Base-by-base conservation (phyloP, 805 yeast species). In the Metschnikowia dekortorum region DNA sequence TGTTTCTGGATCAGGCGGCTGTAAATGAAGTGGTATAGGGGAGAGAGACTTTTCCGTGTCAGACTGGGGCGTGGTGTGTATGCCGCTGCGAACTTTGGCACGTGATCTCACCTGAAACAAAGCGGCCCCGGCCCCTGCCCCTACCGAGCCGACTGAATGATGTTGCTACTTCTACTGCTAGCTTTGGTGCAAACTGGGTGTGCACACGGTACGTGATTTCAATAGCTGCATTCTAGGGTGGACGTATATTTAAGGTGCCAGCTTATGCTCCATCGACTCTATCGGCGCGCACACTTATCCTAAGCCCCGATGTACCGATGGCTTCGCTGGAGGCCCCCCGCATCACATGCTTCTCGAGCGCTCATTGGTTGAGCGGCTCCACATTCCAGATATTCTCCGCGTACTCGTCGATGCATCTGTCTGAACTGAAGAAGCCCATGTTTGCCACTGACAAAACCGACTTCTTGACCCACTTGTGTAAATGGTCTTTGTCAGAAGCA, bases 371-470 rank as follows among this genome's bases (percentile, higher is more conserved):
- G 53, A 73, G 62, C 3, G 96, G 95, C 71, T 90, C 96, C 54
- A 89, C 81, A 63, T 90, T 86, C 97, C 97, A 90, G 61, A 90
- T 89, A 54, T 84, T 80, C 57, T 88, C 96, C 33, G 97, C 96
- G 59, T 90, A 90, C 67, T 90, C 97, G 61, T 84, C 86, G 63
- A 90, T 87, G 66, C 96, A 89, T 69, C 97, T 79, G 68, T 90
- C 97, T 54, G 91, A 83, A 54, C 88, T 80, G 74, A 90, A 90
- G 79, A 89, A 91, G 7, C 97, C 97, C 85, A 88, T 87, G 66
- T 88, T 88, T 48, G 97, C 95, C 50, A 90, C 97, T 59, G 87
- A 81, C 53, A 76, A 68, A 53, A 90, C 86, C 40, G 85, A 73
- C 71, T 88, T 89, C 67, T 81, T 83, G 50, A 81, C 74, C 97